A percentile compares a stretch with the other conserved stretches of the same genome.
Evolutionary conservation across 2,329 filamentous ascomycete species (phyloP).

Genomic region (Hypoxylon sp.): DNA sequence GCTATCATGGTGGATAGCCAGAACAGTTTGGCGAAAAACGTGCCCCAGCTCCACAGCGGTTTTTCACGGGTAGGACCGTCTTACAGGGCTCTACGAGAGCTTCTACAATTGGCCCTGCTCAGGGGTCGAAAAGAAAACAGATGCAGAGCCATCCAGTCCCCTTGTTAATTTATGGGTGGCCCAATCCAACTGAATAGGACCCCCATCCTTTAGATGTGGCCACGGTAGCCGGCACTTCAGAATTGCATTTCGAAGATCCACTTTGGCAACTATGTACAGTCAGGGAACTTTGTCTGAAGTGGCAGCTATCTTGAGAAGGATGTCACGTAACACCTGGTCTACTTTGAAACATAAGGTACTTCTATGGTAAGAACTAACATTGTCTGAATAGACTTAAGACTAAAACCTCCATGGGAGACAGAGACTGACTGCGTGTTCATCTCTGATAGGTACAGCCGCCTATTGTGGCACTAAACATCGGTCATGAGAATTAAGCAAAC

Average conservation of each 20-base stretch:
- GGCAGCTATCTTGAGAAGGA: conserved; percentile 16
- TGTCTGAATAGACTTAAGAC: conserved; percentile 21
- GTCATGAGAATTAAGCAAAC: conserved; percentile 42
- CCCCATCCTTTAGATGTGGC: conserved; percentile 9
- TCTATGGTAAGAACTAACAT: conserved; percentile 21
- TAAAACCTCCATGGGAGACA: conserved; percentile 24
- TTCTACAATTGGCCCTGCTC: conserved; percentile 17
- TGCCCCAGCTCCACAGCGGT: conserved; percentile 37
- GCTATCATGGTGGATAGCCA: conserved; percentile 31
- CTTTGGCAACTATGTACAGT: conserved; percentile 3
- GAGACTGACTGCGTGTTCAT: conserved; percentile 35
- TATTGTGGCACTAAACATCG: conserved; percentile 26
- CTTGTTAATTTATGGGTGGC: conserved; percentile 17
- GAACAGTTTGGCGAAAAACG: conserved; percentile 24
- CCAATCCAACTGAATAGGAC: conserved; percentile 20
- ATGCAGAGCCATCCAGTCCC: conserved; percentile 24
- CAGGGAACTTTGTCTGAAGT: conserved; percentile 12
- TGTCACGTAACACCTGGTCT: conserved; percentile 19
- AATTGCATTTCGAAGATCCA: conserved; percentile 5
- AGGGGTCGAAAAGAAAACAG: conserved; percentile 27
- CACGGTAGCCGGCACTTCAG: conserved; percentile 4
- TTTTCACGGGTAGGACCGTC: conserved; percentile 42
- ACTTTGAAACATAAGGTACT: conserved; percentile 7
- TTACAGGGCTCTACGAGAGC: conserved; percentile 20
- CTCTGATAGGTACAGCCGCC: conserved; percentile 43